Evolutionary conservation across 768 basidiomycete species (phyloP).

Genomic region (Mycena vitilis): DNA sequence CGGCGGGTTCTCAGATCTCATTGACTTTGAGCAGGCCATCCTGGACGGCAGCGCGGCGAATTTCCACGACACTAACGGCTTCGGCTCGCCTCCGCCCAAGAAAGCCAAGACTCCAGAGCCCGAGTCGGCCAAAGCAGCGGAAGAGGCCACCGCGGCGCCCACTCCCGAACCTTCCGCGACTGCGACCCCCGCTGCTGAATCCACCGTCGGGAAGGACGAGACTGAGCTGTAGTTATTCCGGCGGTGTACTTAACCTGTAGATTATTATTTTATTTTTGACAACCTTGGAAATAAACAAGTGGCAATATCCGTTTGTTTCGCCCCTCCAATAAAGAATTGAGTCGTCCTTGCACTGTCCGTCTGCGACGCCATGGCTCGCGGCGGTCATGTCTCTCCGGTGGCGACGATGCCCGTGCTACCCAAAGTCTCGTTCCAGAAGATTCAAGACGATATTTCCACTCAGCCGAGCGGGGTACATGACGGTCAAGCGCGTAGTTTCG

Average conservation of each 20-base stretch:
- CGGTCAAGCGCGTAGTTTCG: slow-evolving; percentile 72
- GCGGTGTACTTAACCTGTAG: slow-evolving; percentile 11
- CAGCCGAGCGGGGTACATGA: slow-evolving; percentile 75
- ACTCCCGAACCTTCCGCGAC: not conserved
- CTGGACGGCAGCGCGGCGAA: slow-evolving; percentile 54
- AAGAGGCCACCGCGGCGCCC: slow-evolving; percentile 9
- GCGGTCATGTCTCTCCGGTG: slow-evolving; percentile 45
- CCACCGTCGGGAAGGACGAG: slow-evolving; percentile 28
- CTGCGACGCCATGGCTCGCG: slow-evolving; percentile 51
- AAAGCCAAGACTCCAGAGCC: slow-evolving; percentile 31
- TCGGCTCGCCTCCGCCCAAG: slow-evolving; percentile 46
- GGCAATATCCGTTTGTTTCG: slow-evolving; percentile 8
- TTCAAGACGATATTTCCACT: slow-evolving; percentile 71
- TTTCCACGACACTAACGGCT: slow-evolving; percentile 58
- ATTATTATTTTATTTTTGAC: slow-evolving; percentile 12
- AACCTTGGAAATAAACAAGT: not conserved
- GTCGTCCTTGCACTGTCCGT: not conserved
- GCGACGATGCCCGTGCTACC: slow-evolving; percentile 57
- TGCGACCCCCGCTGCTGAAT: slow-evolving; percentile 9
- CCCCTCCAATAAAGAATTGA: slow-evolving; percentile 16
- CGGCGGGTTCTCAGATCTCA: slow-evolving; percentile 60
- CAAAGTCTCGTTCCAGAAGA: slow-evolving; percentile 73
- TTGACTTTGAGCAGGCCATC: slow-evolving; percentile 65
- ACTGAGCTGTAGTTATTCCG: slow-evolving; percentile 19
- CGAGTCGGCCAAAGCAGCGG: slow-evolving; percentile 3